A percentile compares a stretch with the other conserved stretches of the same genome.
Evolutionary conservation across 169 alveolate species (phyloP).

Genomic region (Babesia ovis): DNA sequence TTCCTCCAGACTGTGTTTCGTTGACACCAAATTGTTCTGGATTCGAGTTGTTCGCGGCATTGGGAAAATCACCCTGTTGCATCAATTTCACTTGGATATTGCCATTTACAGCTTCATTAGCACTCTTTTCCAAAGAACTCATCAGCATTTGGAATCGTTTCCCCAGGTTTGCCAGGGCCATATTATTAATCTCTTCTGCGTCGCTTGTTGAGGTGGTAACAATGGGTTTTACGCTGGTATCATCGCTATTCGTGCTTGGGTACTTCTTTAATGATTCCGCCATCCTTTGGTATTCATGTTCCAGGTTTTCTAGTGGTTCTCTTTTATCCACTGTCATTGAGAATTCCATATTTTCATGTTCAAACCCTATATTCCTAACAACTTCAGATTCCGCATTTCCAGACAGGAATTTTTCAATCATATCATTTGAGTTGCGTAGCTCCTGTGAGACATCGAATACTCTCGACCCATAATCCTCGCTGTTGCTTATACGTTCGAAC

Average conservation of each 20-base stretch:
- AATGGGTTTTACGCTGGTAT: slow-evolving; percentile 3
- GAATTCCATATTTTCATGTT: slow-evolving; percentile 30
- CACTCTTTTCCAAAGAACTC: slow-evolving; percentile 4
- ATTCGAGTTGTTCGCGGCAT: background rate
- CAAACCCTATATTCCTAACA: background rate
- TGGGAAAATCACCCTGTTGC: background rate
- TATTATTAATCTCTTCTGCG: background rate
- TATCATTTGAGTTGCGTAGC: slow-evolving; percentile 38
- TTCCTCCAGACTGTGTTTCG: background rate
- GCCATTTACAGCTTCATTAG: background rate
- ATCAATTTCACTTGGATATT: background rate
- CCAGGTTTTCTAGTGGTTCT: background rate
- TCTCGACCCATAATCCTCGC: slow-evolving; percentile 2
- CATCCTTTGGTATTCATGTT: background rate
- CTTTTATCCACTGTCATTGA: background rate
- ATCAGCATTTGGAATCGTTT: slow-evolving; percentile 34
- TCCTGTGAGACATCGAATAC: slow-evolving; percentile 52
- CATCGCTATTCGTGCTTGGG: background rate
- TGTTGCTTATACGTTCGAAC: background rate
- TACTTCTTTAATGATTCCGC: background rate
- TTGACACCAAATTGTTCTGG: too few species aligned
- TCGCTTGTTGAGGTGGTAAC: slow-evolving; percentile 19
- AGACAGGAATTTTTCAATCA: slow-evolving; percentile 32
- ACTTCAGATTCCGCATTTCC: background rate
- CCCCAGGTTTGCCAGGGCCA: slow-evolving; percentile 13